Percentiles rank a stretch among this genome's conserved stretches.
Conservation (phyloP, 441 rosid genomes). For the Bruguiera hainesii region DNA sequence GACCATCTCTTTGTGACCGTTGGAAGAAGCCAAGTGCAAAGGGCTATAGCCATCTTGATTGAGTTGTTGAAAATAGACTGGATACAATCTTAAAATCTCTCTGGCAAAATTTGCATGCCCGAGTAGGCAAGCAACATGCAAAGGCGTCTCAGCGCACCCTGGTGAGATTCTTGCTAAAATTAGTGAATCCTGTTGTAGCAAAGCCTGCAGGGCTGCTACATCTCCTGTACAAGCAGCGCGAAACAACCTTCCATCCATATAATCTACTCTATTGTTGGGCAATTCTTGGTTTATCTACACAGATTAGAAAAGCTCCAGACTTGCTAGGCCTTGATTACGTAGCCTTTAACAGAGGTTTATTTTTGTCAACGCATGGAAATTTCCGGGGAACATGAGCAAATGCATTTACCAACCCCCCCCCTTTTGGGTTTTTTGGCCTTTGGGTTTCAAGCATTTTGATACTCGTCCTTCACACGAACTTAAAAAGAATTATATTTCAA, state of each 20-base stretch:
- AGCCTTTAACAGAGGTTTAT: no score
- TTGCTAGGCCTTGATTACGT: no score
- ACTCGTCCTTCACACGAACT: no score
- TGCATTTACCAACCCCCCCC: no score
- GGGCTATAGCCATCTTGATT: conserved; percentile 3
- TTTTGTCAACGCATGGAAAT: no score
- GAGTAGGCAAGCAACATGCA: neutral
- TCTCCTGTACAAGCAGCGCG: neutral
- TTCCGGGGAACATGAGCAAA: no score
- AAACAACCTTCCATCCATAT: neutral
- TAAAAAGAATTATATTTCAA: no score
- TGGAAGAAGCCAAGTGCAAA: conserved; percentile 16
- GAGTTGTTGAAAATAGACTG: neutral
- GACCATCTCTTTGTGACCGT: conserved; percentile 1
- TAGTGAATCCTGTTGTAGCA: neutral
- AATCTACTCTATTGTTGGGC: neutral
- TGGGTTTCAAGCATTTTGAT: no score
- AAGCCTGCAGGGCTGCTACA: neutral
- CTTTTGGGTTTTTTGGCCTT: no score
- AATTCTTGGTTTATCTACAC: no score
- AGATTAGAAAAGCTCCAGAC: no score
- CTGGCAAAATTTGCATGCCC: neutral
- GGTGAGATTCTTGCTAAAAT: neutral
- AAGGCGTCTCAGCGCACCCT: neutral
- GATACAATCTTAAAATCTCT: neutral